Conservation (phyloP, 768 basidiomycete genomes). For the Boletus sp. region DNA sequence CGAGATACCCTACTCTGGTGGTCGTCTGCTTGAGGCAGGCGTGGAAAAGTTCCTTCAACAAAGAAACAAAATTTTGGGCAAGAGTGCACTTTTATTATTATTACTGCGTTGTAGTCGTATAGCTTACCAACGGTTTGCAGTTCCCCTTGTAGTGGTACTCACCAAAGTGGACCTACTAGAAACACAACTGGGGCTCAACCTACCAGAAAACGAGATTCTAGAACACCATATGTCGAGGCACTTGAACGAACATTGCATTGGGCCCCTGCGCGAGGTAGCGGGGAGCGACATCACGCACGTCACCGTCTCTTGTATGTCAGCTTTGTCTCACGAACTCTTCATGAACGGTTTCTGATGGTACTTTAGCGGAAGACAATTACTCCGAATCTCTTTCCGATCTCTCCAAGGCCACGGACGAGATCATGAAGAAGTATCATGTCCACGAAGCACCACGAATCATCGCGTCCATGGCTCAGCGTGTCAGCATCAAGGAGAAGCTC, state of each 20-base stretch:
- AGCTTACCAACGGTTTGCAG: not conserved
- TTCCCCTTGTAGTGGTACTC: conserved; percentile 16
- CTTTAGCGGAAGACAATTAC: conserved; percentile 3
- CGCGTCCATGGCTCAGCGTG: conserved; percentile 15
- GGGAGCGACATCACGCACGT: not conserved
- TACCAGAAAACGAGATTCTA: not conserved
- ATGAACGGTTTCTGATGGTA: not conserved
- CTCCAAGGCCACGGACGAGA: not conserved
- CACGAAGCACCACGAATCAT: conserved; percentile 8
- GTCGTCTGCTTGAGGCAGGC: conserved; percentile 14
- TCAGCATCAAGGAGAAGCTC: conserved; percentile 15
- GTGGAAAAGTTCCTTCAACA: conserved; percentile 7
- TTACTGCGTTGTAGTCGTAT: not conserved
- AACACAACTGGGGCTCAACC: not conserved
- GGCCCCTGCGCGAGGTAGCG: not conserved
- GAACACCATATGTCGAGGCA: not conserved
- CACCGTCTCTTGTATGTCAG: conserved; percentile 10
- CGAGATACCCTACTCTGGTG: conserved; percentile 12
- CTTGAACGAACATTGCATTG: not conserved
- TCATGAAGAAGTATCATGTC: conserved; percentile 4
- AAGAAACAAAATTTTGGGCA: conserved; percentile 6
- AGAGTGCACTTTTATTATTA: not conserved
- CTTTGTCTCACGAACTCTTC: not conserved
- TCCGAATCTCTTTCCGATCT: conserved; percentile 1
- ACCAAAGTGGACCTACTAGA: conserved; percentile 14